A percentile compares a stretch with the other conserved stretches of the same genome.
Evolutionary conservation across 192 early-diverging fungal species (phyloP).

Genomic region (Diversispora eburnea): DNA sequence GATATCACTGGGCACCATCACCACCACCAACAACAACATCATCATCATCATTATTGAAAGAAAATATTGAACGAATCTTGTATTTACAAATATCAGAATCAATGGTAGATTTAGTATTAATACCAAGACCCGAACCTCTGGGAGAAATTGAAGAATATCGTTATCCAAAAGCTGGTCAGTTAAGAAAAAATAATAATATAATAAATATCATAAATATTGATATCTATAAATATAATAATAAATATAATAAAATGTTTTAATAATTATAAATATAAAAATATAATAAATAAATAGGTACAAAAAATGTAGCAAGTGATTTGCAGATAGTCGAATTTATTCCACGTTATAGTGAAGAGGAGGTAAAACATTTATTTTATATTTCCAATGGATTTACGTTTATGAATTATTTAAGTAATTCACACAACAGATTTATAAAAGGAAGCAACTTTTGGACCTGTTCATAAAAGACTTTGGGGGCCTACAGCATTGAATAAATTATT

Average conservation of each 20-base stretch:
- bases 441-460: slow-evolving; percentile 34
- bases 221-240: not conserved
- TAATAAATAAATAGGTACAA: slow-evolving; percentile 37
- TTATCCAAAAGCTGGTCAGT: slow-evolving; percentile 52
- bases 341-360: slow-evolving; percentile 29
- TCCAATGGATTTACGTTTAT: not conserved
- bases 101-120: slow-evolving; percentile 50
- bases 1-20: slow-evolving; percentile 57
- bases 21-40: slow-evolving; percentile 21
- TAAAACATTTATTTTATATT: slow-evolving; percentile 2
- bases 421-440: slow-evolving; percentile 29
- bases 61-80: slow-evolving; percentile 46
- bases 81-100: slow-evolving; percentile 58
- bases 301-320: slow-evolving; percentile 52
- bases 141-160: slow-evolving; percentile 47
- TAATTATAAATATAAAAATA: not conserved
- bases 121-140: slow-evolving; percentile 42
- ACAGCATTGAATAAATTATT: slow-evolving; percentile 43
- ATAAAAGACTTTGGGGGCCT: slow-evolving; percentile 45
- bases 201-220: not conserved
- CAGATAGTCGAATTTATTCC: slow-evolving; percentile 54
- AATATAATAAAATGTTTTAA: not conserved
- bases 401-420: slow-evolving; percentile 7
- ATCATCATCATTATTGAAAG: not conserved
- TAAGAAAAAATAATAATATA: not conserved